These are phyloP conservation scores for Gelatoporia subvermispora DNA, from an alignment of 768 basidiomycete species.

Conservation along the genomic window DNA sequence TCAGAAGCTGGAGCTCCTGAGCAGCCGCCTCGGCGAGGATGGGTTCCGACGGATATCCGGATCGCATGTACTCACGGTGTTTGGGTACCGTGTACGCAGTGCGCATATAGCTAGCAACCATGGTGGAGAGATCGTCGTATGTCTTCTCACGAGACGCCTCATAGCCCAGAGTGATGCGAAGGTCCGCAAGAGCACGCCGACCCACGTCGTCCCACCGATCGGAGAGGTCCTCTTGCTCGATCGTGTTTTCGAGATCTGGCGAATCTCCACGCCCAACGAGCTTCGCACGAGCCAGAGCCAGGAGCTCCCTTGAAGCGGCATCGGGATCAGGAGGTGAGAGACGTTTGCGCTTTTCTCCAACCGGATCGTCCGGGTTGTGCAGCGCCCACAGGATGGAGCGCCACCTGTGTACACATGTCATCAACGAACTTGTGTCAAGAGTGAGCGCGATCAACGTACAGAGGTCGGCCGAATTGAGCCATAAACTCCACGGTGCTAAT, in stretches of 20 bases:
- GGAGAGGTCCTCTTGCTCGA: no score
- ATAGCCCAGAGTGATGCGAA: not conserved
- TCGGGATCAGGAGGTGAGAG: no score
- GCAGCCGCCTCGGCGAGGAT: conserved; percentile 29
- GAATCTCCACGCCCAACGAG: conserved; percentile 6
- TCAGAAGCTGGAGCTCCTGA: conserved; percentile 3
- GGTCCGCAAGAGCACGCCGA: not conserved
- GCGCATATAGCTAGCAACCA: conserved; percentile 25
- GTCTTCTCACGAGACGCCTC: not conserved
- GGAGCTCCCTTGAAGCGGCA: not conserved
- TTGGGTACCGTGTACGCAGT: conserved; percentile 24
- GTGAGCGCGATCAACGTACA: no score
- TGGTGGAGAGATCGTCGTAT: conserved; percentile 2
- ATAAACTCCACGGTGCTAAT: conserved; percentile 6
- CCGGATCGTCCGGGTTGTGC: no score
- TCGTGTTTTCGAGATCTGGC: not conserved
- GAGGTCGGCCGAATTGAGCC: conserved; percentile 12
- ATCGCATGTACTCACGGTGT: conserved; percentile 18
- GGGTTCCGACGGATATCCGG: conserved; percentile 31
- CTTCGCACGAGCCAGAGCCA: conserved; percentile 4
- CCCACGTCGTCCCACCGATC: not conserved
- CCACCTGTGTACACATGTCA: not conserved
- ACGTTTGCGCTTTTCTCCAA: no score
- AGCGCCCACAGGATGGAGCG: no score
- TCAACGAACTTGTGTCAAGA: no score